These are phyloP conservation scores for Serendipita indica DNA, from an alignment of 768 basidiomycete species.

Conservation along the genomic window DNA sequence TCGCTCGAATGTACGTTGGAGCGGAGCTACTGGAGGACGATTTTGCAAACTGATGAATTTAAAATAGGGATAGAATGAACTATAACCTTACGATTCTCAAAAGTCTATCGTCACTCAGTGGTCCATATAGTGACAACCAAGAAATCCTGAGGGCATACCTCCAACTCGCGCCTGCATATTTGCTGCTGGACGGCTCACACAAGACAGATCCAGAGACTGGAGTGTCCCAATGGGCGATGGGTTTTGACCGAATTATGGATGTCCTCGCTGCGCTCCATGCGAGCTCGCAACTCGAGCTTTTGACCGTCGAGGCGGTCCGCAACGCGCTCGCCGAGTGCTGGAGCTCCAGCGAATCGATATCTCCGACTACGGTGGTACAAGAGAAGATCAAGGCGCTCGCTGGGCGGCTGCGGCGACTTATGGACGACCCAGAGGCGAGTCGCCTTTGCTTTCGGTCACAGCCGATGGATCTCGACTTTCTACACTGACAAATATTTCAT, in stretches of 20 bases:
- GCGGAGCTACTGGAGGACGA: too few species aligned
- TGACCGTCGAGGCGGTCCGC: not conserved
- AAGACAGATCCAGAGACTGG: constrained; percentile 6
- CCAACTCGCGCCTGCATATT: not conserved
- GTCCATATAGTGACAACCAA: not conserved
- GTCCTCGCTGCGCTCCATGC: not conserved
- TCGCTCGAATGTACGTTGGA: too few species aligned
- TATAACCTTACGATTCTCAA: constrained; percentile 6
- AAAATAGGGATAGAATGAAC: constrained; percentile 1
- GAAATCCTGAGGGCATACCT: not conserved
- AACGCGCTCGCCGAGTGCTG: constrained; percentile 4
- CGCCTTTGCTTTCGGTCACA: not conserved
- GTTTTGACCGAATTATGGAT: constrained; percentile 1
- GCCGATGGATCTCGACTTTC: not conserved
- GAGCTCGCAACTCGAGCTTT: not conserved
- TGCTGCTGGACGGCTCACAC: not conserved
- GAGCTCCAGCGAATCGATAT: not conserved
- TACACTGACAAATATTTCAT: not conserved
- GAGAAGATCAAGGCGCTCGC: not conserved
- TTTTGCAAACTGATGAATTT: not conserved
- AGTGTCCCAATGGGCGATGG: not conserved
- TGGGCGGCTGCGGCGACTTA: not conserved
- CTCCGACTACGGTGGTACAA: not conserved
- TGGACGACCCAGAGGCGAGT: not conserved
- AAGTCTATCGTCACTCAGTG: not conserved